phyloP scores from a whole-genome alignment of 805 yeast species.

The Candida chauliodis region DNA sequence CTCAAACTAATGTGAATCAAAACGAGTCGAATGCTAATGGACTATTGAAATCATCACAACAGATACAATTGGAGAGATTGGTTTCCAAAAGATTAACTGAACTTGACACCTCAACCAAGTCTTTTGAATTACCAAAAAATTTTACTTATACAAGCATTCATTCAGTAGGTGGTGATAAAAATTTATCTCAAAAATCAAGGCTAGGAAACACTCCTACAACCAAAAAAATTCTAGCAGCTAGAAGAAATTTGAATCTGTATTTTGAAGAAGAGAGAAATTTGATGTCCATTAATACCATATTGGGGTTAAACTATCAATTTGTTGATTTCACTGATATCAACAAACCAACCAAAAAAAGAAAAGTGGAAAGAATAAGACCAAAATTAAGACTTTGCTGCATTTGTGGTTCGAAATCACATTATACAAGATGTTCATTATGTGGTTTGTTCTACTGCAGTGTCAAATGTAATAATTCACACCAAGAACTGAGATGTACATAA shows the following conservation, averaged over 20 bases:
- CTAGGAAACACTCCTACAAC: constrained; percentile 44
- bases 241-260: constrained; percentile 41
- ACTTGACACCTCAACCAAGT: constrained; percentile 28
- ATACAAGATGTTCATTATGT: constrained; percentile 37
- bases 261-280: constrained; percentile 45
- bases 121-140: constrained; percentile 42
- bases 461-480: constrained; percentile 35
- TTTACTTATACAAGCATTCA: constrained; percentile 34
- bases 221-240: constrained; percentile 38
- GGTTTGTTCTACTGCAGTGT: constrained; percentile 41
- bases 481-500: constrained; percentile 36
- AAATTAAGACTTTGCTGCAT: constrained; percentile 38
- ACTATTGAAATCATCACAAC: constrained; percentile 40
- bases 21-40: constrained; percentile 23
- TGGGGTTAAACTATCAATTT: constrained; percentile 38
- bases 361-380: constrained; percentile 20
- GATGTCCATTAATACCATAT: constrained; percentile 40
- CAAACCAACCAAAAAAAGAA: constrained; percentile 16
- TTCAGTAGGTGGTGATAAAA: constrained; percentile 16
- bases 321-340: constrained; percentile 27
- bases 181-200: constrained; percentile 21
- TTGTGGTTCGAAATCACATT: constrained; percentile 35
- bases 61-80: constrained; percentile 37
- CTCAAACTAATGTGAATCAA: constrained; percentile 35
- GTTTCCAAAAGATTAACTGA: constrained; percentile 35